Percentiles rank a stretch among this genome's conserved stretches.
phyloP scores from a whole-genome alignment of 768 basidiomycete genomes.

The Lentinula sp. region DNA sequence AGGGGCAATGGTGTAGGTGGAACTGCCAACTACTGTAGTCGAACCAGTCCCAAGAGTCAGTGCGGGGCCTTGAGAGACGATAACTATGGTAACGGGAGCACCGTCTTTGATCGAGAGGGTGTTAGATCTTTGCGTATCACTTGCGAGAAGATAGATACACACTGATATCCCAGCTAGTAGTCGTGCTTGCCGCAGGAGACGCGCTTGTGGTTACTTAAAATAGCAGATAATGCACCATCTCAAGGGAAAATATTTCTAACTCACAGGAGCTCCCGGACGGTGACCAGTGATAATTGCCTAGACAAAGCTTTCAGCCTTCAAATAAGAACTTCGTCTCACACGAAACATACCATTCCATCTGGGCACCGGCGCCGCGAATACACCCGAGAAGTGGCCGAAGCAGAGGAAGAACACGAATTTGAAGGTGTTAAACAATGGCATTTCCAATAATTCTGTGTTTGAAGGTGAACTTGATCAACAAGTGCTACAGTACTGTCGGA shows the following conservation, averaged over 20 bases:
- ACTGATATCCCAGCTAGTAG: not conserved
- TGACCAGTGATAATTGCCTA: not conserved
- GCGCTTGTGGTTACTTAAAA: not conserved
- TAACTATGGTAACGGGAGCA: not conserved
- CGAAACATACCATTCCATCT: not conserved
- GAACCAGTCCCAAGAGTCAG: not conserved
- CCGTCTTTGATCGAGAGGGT: not conserved
- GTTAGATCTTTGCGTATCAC: not conserved
- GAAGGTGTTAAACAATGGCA: not conserved
- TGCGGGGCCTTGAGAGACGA: not conserved
- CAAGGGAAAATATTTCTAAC: not conserved
- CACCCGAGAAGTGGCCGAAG: not conserved
- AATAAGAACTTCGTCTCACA: not conserved
- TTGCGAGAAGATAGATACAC: not conserved
- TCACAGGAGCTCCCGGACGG: not conserved
- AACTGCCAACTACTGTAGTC: not conserved
- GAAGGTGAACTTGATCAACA: conserved; percentile 1
- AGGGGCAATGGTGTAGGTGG: not conserved
- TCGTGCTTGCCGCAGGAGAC: not conserved
- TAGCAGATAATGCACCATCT: not conserved
- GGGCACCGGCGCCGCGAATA: not conserved
- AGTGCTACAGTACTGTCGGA: not conserved
- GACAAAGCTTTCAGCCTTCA: not conserved
- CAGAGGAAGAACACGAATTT: conserved; percentile 2
- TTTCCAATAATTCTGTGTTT: not conserved